A percentile compares a stretch with the other conserved stretches of the same genome.
Evolutionary conservation across 805 yeast genomes (phyloP).

Genomic region (Brettanomyces sp.): DNA sequence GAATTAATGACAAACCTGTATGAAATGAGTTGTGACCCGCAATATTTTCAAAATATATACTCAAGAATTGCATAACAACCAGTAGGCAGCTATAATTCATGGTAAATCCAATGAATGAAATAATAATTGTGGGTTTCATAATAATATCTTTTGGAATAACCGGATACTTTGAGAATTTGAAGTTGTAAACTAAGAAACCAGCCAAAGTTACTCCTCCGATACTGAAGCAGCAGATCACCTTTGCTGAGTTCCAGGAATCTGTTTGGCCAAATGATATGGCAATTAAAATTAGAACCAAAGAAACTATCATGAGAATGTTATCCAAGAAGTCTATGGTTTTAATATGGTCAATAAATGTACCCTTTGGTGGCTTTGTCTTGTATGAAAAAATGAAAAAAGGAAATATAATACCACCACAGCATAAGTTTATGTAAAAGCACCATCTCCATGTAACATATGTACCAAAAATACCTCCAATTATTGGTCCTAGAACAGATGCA

Average conservation of each 20-base stretch:
- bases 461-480: slow-evolving; percentile 59
- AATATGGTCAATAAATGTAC: slow-evolving; percentile 29
- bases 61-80: slow-evolving; percentile 22
- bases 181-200: slow-evolving; percentile 31
- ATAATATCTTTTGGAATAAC: slow-evolving; percentile 32
- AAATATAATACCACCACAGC: slow-evolving; percentile 47
- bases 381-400: slow-evolving; percentile 30
- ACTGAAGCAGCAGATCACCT: slow-evolving; percentile 38
- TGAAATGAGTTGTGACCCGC: slow-evolving; percentile 30
- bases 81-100: background rate
- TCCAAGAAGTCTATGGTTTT: slow-evolving; percentile 41
- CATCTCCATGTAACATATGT: slow-evolving; percentile 56
- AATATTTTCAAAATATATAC: slow-evolving; percentile 44
- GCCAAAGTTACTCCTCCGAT: slow-evolving; percentile 32
- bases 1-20: slow-evolving; percentile 38
- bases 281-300: slow-evolving; percentile 37
- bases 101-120: background rate
- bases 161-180: slow-evolving; percentile 33
- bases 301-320: slow-evolving; percentile 31
- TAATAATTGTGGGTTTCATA: background rate
- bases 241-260: slow-evolving; percentile 44
- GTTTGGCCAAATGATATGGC: slow-evolving; percentile 50
- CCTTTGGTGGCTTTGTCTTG: slow-evolving; percentile 37
- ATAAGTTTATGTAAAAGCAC: slow-evolving; percentile 63
- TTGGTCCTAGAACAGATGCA: slow-evolving; percentile 51